phyloP scores from a whole-genome alignment of 306 rosid genomes.

The Malus domestica region ASM211411v1 NC_041799.1:36153001-36153500 shows the following conservation, averaged over 20 bases:
- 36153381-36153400: slow-evolving; percentile 1
- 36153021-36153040: no score
- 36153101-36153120: no score
- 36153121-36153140: no score
- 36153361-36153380: background rate
- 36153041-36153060: no score
- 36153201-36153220: background rate
- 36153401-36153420: background rate
- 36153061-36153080: no score
- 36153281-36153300: background rate
- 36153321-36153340: background rate
- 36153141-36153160: background rate
- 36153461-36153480: background rate
- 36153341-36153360: background rate
- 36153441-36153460: background rate
- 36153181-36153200: background rate
- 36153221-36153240: slow-evolving; percentile 8
- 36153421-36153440: background rate
- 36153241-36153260: slow-evolving; percentile 17
- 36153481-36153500: background rate
- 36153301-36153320: background rate
- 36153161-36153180: background rate
- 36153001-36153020: no score
- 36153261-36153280: background rate
- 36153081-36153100: no score